These are phyloP conservation scores for Rubia yunnanensis DNA, from an alignment of 257 asterid genomes.

Conservation along the genomic window DNA sequence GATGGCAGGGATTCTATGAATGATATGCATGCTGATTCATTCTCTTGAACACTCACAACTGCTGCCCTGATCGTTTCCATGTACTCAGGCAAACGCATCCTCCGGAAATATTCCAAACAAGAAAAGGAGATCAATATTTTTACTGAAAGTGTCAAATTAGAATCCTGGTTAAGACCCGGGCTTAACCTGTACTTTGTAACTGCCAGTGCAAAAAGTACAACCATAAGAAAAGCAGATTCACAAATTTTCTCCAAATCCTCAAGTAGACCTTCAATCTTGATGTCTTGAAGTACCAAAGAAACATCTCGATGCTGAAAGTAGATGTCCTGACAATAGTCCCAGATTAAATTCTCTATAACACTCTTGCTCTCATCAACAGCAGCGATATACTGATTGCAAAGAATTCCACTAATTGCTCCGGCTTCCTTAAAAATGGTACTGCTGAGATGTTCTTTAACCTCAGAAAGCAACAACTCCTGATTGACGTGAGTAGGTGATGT, in stretches of 20 bases:
- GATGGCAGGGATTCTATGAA: constrained; percentile 80
- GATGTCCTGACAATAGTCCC: constrained; percentile 66
- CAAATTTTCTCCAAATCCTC: constrained; percentile 71
- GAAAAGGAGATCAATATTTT: constrained; percentile 73
- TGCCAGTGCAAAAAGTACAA: constrained; percentile 74
- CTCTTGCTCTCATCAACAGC: constrained; percentile 51
- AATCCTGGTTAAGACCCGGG: constrained; percentile 30
- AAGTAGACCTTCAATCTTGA: constrained; percentile 29
- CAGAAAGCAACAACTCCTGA: constrained; percentile 24
- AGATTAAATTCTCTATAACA: constrained; percentile 56
- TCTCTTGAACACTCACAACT: constrained; percentile 72
- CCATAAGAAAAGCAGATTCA: constrained; percentile 92
- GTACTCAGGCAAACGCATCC: constrained; percentile 88
- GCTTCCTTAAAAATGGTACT: constrained; percentile 72
- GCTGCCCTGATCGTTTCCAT: constrained; percentile 88
- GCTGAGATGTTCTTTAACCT: constrained; percentile 44
- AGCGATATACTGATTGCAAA: constrained; percentile 68
- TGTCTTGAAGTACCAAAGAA: constrained; percentile 39
- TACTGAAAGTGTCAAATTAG: constrained; percentile 46
- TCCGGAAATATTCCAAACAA: constrained; percentile 88
- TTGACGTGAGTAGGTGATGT: constrained; percentile 28
- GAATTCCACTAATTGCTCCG: constrained; percentile 66
- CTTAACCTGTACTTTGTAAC: constrained; percentile 66
- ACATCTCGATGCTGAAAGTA: constrained; percentile 64
- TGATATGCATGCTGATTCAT: constrained; percentile 59